Base-by-base conservation (phyloP, 1,139 yeast species). In the Zhuliangozyma blackwelliae region DNA sequence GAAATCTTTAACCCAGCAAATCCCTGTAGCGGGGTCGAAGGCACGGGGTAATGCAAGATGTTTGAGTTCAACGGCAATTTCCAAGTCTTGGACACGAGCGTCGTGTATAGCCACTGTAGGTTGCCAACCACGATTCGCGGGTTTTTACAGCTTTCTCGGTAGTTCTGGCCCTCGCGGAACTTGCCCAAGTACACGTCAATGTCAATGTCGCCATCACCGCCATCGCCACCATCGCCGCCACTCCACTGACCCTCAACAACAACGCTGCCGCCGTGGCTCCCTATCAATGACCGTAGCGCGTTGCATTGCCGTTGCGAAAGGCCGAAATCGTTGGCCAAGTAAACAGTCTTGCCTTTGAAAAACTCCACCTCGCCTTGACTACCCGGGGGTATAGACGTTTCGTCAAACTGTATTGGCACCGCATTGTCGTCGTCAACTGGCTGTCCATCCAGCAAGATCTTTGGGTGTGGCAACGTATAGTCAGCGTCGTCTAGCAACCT, bases 21-120 rank as follows among this genome's bases (percentile, higher is more conserved):
- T 8, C 67, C 77, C 9, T 72, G 59, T 25, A 87, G 47, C 2
- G 79, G 79, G 10, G 59, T 57, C 30, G 55, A 50, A 1, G 84
- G 87, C n/a, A 70, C 62, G 0, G 97, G 97, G 49, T 79, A 79
- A 49, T 84, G 89, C 10, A 89, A 65, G 27, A 89, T 59, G 41
- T 74, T 77, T 3, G 71, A 61, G 37, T 62, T 58, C 9, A 59
- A 51, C 0, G 96, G 95, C 5, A 71, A 55, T 1, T 68, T 58
- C 80, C 87, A 86, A 36, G 63, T 57, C 29, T 72, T 65, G 37
- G 73, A 68, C 16, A 77, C 69, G 31, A 82, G 57, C 65, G 86
- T 72, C 59, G 78, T 72, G 50, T 80, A 82, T 2, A 89, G 57
- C 97, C 97, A 89, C 29, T 72, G 69, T 26, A 84, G 53, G 48